These are phyloP conservation scores for Cotoneaster glaucophyllus DNA, from an alignment of 306 rosid species.

Conservation along the genomic window DNA sequence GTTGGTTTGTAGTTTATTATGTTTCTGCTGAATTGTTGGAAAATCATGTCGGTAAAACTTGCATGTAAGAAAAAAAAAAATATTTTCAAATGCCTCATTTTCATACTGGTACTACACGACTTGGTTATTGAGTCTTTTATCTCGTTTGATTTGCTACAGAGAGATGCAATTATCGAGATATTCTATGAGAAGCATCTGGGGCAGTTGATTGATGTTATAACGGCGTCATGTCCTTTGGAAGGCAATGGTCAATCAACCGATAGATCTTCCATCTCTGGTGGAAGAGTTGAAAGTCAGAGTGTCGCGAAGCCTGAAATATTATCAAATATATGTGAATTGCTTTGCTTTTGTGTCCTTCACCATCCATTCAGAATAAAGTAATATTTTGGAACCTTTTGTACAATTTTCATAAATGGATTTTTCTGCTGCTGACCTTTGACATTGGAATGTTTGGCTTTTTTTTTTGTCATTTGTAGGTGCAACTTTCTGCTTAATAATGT, in stretches of 20 bases:
- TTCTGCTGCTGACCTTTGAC: slow-evolving; percentile 3
- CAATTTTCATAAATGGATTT: slow-evolving; percentile 15
- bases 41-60: slow-evolving; percentile 49
- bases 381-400: slow-evolving; percentile 24
- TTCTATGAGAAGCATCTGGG: slow-evolving; percentile 91
- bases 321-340: slow-evolving; percentile 81
- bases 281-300: slow-evolving; percentile 34
- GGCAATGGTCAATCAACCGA: slow-evolving; percentile 30
- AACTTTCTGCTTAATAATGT: slow-evolving; percentile 65
- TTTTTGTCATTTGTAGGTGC: slow-evolving; percentile 44
- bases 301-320: slow-evolving; percentile 81
- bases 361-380: slow-evolving; percentile 96
- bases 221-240: slow-evolving; percentile 66
- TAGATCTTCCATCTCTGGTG: slow-evolving; percentile 32
- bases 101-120: slow-evolving; percentile 9
- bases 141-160: slow-evolving; percentile 48
- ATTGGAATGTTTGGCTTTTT: not conserved
- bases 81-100: slow-evolving; percentile 11
- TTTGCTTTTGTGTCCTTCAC: slow-evolving; percentile 93
- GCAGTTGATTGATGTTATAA: slow-evolving; percentile 68
- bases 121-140: slow-evolving; percentile 16
- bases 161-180: slow-evolving; percentile 73
- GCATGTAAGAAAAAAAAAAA: slow-evolving; percentile 25
- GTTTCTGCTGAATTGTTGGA: slow-evolving; percentile 51
- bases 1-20: slow-evolving; percentile 47